phyloP scores from a whole-genome alignment of 2,329 filamentous ascomycete species.

The Botrytis sinoallii region DNA sequence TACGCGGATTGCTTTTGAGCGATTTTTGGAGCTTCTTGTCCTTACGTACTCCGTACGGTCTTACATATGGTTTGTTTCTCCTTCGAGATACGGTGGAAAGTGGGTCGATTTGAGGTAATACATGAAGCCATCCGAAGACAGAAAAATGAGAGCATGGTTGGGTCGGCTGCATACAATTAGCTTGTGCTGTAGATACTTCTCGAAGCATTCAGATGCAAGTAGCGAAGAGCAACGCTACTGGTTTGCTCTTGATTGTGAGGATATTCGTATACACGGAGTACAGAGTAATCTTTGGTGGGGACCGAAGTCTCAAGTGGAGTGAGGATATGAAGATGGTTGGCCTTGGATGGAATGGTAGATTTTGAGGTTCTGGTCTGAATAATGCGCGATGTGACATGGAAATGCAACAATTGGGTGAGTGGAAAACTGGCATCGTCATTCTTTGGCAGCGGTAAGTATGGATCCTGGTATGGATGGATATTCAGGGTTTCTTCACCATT shows the following conservation, averaged over 20 bases:
- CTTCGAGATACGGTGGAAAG: background rate
- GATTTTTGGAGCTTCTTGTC: background rate
- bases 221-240: background rate
- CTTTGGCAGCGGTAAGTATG: background rate
- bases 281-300: background rate
- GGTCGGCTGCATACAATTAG: background rate
- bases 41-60: background rate
- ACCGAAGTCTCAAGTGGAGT: background rate
- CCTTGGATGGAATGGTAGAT: background rate
- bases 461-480: background rate
- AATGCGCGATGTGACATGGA: constrained; percentile 1
- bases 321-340: background rate
- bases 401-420: constrained; percentile 4
- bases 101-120: background rate
- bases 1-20: background rate
- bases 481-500: background rate
- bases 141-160: background rate
- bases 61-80: background rate
- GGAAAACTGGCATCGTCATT: background rate
- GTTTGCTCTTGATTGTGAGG: background rate
- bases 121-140: background rate
- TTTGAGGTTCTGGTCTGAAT: background rate
- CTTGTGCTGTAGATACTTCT: background rate
- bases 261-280: background rate
- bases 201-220: background rate